Conservation (phyloP, 768 basidiomycete species). For the Trametes meyenii region DNA sequence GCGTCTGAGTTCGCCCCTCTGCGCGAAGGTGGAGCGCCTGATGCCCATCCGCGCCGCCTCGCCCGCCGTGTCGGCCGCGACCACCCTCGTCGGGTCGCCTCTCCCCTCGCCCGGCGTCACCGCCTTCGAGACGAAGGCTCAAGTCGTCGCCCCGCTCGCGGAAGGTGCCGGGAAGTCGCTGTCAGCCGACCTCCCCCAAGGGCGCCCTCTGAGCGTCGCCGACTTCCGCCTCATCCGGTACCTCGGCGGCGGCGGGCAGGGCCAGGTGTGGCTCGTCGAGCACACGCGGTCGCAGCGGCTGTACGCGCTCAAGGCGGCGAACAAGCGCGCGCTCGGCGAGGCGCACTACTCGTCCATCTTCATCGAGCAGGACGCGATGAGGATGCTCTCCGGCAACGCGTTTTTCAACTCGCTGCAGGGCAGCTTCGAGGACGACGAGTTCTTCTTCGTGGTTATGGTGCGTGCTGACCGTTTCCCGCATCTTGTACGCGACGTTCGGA, state of each 20-base stretch:
- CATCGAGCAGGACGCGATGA: conserved; percentile 18
- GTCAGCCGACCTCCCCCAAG: conserved; percentile 71
- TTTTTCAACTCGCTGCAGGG: conserved; percentile 9
- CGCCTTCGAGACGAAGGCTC: background rate
- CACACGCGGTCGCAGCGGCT: conserved; percentile 9
- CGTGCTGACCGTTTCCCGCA: background rate
- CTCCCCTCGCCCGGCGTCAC: background rate
- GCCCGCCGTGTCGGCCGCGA: conserved; percentile 2
- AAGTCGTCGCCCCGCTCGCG: background rate
- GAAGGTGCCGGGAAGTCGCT: conserved; percentile 62
- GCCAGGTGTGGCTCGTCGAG: conserved; percentile 27
- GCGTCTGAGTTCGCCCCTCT: background rate
- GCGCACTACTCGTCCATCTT: conserved; percentile 42
- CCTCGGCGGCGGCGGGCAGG: conserved; percentile 25
- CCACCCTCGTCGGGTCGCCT: conserved; percentile 18
- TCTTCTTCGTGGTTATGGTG: conserved; percentile 21
- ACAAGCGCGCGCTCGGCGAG: conserved; percentile 96
- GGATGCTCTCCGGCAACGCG: conserved; percentile 9
- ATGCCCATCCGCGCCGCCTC: background rate
- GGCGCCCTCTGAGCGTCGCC: conserved; percentile 57
- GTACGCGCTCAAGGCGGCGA: conserved; percentile 90
- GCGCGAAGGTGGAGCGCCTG: conserved; percentile 5
- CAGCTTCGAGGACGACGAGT: conserved; percentile 20
- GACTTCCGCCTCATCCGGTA: conserved; percentile 22
- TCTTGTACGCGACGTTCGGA: background rate